These are phyloP conservation scores for Trypanosomatidae sp. DNA, from an alignment of 208 protist species.

Conservation along the genomic window DNA sequence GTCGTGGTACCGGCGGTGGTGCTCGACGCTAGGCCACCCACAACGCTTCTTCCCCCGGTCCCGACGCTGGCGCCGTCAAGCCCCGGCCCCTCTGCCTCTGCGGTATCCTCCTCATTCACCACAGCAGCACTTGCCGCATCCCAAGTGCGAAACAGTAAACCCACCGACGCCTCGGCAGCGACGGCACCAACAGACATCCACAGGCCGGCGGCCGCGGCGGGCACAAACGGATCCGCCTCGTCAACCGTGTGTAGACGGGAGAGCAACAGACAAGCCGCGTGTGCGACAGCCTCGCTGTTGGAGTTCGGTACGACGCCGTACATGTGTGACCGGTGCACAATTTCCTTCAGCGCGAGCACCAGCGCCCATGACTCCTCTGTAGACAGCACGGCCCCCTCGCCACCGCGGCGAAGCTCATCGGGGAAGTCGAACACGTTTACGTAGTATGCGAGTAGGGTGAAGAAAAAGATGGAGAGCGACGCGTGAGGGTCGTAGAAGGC, in stretches of 20 bases:
- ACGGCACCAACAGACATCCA: conserved; percentile 54
- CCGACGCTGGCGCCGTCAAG: background rate
- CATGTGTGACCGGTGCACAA: conserved; percentile 70
- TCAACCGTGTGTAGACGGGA: conserved; percentile 68
- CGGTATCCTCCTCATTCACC: conserved; percentile 23
- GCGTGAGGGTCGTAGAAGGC: conserved; percentile 72
- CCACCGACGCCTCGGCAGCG: conserved; percentile 19
- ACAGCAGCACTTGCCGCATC: conserved; percentile 20
- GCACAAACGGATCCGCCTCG: conserved; percentile 59
- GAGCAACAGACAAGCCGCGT: conserved; percentile 61
- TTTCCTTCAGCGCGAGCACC: conserved; percentile 74
- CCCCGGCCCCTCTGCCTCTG: conserved; percentile 7
- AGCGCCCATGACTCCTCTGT: conserved; percentile 48
- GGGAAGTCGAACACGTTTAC: conserved; percentile 70
- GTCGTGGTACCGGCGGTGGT: background rate
- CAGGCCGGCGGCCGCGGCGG: conserved; percentile 27
- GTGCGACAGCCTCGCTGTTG: conserved; percentile 73
- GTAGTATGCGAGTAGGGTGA: conserved; percentile 73
- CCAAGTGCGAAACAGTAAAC: conserved; percentile 30
- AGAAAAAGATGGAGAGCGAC: conserved; percentile 73
- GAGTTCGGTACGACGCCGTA: conserved; percentile 65
- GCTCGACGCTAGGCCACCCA: background rate
- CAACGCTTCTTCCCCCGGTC: background rate
- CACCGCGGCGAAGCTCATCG: conserved; percentile 46
- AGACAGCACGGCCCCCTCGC: conserved; percentile 31